Base-by-base conservation (phyloP, 2,329 filamentous ascomycete genomes). In the Fusarium sp. region DNA sequence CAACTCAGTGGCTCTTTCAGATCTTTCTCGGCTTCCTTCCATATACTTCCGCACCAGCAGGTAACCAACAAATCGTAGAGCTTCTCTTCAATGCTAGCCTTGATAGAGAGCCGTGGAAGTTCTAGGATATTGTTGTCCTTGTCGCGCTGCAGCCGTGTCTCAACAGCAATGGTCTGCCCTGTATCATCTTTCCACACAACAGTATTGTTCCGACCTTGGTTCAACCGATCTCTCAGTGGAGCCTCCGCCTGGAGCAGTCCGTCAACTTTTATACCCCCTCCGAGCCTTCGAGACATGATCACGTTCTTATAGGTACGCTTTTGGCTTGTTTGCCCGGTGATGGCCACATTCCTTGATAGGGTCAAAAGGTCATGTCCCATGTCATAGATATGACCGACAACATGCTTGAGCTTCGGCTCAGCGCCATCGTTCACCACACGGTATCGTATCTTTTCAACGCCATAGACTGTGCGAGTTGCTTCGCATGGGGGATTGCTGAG, bases 321-420 rank as follows among this genome's bases (percentile, higher is more conserved):
- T 6, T 56, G 65, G 33, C 60, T 70, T 1, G 63, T 64, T 26
- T 69, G 62, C 8, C 75, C 75, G 2, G 56, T 39, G 14, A 77
- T 62, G 3, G 33, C 40, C 2, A 75, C 30, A 20, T 56, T 60
- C 13, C 57, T 47, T 32, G 6, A n/a, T 22, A 39, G 5, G 33
- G 65, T 59, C 7, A 45, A 35, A 7, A 60, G 56, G 6, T 69
- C 72, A 1, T 59, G 55, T 6, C 69, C 58, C 40, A 77, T 68
- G 44, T 75, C 73, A 40, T 77, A 77, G 13, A 76, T 76, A 48
- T 77, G 75, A 15, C 76, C 71, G 6, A 67, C 62, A 3, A 70
- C 65, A 6, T 65, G 68, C 15, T 63, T 67, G 6, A 75, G 28
- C 5, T 48, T 64, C 4, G 67, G 61, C 7, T 65, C 62, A 10